phyloP scores from a whole-genome alignment of 78 protist species.

The Anaeramoeba ignava region DNA sequence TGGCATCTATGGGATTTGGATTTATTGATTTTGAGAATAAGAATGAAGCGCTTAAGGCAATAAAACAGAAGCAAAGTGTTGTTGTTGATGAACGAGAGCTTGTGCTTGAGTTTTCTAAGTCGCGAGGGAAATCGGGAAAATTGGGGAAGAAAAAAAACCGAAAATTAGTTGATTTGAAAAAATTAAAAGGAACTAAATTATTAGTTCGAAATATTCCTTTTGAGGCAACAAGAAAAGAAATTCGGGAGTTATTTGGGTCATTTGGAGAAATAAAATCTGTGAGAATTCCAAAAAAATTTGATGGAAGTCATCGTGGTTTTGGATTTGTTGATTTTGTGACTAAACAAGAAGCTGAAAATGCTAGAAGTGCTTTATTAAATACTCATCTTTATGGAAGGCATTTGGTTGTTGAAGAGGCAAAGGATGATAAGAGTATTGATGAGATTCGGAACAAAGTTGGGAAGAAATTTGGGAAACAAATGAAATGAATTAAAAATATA shows the following conservation, averaged over 20 bases:
- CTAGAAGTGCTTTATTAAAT: conserved; percentile 53
- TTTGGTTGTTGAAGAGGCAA: conserved; percentile 55
- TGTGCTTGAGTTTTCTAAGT: not conserved
- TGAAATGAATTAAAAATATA: too few relatives aligned
- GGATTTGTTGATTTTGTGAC: conserved; percentile 89
- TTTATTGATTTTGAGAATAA: not conserved
- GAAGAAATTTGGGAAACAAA: too few relatives aligned
- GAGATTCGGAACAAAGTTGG: conserved; percentile 27
- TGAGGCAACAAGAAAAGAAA: conserved; percentile 77
- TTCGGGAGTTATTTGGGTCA: conserved; percentile 53
- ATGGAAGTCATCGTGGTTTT: conserved; percentile 83
- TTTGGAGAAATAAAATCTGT: conserved; percentile 52
- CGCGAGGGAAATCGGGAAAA: not conserved
- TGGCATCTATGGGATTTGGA: not conserved
- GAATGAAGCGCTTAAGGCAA: not conserved
- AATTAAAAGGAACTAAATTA: conserved; percentile 38
- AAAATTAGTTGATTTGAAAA: not conserved
- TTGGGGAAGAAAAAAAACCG: not conserved
- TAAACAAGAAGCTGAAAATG: conserved; percentile 70
- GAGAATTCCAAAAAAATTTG: conserved; percentile 70
- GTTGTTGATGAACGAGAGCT: not conserved
- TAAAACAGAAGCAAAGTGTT: not conserved
- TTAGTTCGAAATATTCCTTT: conserved; percentile 84
- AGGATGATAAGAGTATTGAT: conserved; percentile 32
- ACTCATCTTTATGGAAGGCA: conserved; percentile 88